Percentiles rank a stretch among this genome's conserved stretches.
Evolutionary conservation across 345 rosid species (phyloP).

Genomic region (Populus alba): DNA sequence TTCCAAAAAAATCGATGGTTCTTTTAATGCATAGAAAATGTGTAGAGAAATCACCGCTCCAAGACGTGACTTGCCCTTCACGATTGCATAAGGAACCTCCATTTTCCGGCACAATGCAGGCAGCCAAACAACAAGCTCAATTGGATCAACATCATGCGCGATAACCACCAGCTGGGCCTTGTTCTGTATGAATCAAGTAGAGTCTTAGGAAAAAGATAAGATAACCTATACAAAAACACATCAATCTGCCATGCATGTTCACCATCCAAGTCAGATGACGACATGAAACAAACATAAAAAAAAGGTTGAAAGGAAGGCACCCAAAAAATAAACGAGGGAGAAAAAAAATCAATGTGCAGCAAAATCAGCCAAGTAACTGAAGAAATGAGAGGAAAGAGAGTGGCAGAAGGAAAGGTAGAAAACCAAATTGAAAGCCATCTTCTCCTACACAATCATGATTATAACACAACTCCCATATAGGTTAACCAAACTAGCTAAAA

Average conservation of each 20-base stretch:
- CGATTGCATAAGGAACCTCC: constrained; percentile 80
- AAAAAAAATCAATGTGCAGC: background rate
- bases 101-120: constrained; percentile 77
- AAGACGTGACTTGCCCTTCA: constrained; percentile 70
- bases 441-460: background rate
- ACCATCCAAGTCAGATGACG: background rate
- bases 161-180: constrained; percentile 72
- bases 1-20: background rate
- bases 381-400: background rate
- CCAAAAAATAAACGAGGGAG: background rate
- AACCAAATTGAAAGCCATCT: background rate
- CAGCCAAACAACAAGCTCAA: constrained; percentile 77
- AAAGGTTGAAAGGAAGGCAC: too few relatives aligned
- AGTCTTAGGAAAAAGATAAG: background rate
- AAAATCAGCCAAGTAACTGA: background rate
- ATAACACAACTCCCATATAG: background rate
- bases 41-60: constrained; percentile 45
- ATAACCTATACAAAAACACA: background rate
- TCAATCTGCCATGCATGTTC: background rate
- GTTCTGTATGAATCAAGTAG: constrained; percentile 36
- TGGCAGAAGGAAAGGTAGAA: background rate
- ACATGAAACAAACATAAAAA: too few relatives aligned
- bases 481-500: background rate
- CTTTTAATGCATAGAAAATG: background rate
- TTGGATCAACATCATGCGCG: constrained; percentile 82